phyloP scores from a whole-genome alignment of 768 basidiomycete species.

The Neoboletus subvelutipes region DNA sequence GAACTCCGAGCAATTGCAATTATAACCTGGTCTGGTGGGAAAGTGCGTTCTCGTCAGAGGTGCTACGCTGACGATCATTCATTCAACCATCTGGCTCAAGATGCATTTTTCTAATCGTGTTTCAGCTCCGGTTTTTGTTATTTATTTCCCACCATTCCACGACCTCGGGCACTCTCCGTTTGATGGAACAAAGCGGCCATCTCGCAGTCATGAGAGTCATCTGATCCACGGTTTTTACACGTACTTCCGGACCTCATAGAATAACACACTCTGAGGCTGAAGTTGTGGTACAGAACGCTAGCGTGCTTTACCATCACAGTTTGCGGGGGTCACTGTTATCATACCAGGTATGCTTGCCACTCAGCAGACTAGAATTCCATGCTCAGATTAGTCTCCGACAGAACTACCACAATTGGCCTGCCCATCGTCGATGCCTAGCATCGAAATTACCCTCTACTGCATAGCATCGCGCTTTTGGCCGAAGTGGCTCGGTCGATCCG shows the following conservation, averaged over 20 bases:
- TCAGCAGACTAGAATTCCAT: background rate
- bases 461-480: background rate
- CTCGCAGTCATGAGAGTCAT: background rate
- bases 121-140: too few species aligned
- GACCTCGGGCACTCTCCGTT: too few species aligned
- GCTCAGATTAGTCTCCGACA: background rate
- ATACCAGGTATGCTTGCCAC: background rate
- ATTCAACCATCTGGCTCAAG: too few species aligned
- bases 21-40: too few species aligned
- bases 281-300: background rate
- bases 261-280: background rate
- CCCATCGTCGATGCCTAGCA: background rate
- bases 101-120: too few species aligned
- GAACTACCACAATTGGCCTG: background rate
- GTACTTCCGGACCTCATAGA: background rate
- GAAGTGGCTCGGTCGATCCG: background rate
- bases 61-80: too few species aligned
- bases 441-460: background rate
- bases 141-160: too few species aligned
- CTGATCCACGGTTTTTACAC: background rate
- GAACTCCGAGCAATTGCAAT: too few species aligned
- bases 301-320: background rate
- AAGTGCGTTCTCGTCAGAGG: too few species aligned
- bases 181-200: background rate
- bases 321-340: background rate